Base-by-base conservation (phyloP, 2,329 filamentous ascomycete species). In the Shiraia sp. region DNA sequence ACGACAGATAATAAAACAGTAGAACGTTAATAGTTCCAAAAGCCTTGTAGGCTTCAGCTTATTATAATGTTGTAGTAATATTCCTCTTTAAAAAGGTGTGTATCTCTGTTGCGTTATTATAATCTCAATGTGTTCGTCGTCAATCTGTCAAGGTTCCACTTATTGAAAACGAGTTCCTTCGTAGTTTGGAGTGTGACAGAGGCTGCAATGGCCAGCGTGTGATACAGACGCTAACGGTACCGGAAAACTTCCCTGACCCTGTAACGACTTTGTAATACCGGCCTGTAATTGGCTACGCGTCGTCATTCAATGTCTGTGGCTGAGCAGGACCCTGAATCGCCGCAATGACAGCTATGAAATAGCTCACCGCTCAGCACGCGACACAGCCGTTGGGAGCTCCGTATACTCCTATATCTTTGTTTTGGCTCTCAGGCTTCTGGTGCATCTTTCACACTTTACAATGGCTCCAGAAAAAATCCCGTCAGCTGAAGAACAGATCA, bases 401-500 rank as follows among this genome's bases (percentile, higher is more conserved):
- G 17, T 42, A 28, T 27, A 39, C 37, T 28, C 26, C 34, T 36
- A 23, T 34, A 37, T 32, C 19, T 32, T 32, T 19, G 2, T 29
- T 12, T 36, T 24, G 10, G 26, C 15, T n/a, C 15, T 30, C 28
- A 41, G 7, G 28, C 22, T 8, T 26, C 14, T 9, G 19, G 19
- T 22, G 32, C 25, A 16, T 10, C 13, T 16, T 16, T 16, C 13
- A 42, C 13, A 38, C 25, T 32, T 29, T 17, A 43, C 40, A 45
- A 68, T 68, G 64, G 47, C 59, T 14, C 45, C 55, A 8, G 54
- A 47, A 44, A 51, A 63, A 19, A 41, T 22, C 10, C 29, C 61
- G 3, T 51, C 62, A 13, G 55, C 62, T 10, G 63, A 66, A 43
- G 66, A 70, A 32, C 59, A 65, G 41, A 43, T 62, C 45, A 66